Evolutionary conservation across 2,329 filamentous ascomycete species (phyloP).

Genomic region (Tolypocladium inflatum): DNA sequence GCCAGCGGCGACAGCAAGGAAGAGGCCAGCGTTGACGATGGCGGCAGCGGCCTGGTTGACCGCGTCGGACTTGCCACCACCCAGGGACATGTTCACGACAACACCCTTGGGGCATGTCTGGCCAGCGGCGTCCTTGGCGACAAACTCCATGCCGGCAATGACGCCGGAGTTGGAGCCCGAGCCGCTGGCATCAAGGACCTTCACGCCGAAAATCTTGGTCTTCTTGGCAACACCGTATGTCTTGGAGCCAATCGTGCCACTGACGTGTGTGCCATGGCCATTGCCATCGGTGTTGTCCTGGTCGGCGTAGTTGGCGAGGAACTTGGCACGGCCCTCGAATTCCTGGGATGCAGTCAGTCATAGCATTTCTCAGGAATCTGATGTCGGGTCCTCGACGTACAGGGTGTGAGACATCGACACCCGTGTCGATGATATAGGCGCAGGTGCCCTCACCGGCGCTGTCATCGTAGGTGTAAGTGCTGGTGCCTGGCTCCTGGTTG

Average conservation of each 20-base stretch:
- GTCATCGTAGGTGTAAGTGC: conserved; percentile 26
- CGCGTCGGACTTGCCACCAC: conserved; percentile 31
- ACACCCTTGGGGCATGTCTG: conserved; percentile 30
- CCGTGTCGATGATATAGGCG: conserved; percentile 36
- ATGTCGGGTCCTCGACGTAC: conserved; percentile 14
- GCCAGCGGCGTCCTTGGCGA: conserved; percentile 21
- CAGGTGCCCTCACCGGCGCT: conserved; percentile 28
- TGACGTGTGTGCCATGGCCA: conserved; percentile 38
- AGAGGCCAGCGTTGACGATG: conserved; percentile 33
- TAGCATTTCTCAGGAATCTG: not conserved
- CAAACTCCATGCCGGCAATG: conserved; percentile 34
- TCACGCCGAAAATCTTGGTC: conserved; percentile 32
- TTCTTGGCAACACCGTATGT: conserved; percentile 37
- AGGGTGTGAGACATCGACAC: conserved; percentile 24
- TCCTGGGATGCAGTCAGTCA: conserved; percentile 11
- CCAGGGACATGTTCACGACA: conserved; percentile 46
- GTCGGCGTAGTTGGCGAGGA: conserved; percentile 27
- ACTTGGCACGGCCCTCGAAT: conserved; percentile 32
- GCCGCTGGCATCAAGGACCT: conserved; percentile 30
- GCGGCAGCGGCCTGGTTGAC: conserved; percentile 38
- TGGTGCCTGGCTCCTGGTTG: conserved; percentile 13
- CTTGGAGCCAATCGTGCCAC: conserved; percentile 31
- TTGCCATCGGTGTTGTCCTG: conserved; percentile 27
- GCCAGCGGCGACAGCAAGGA: conserved; percentile 46
- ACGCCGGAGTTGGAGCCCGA: conserved; percentile 28